Percentiles rank a stretch among this genome's conserved stretches.
These are phyloP conservation scores for Podaxis sp. DNA, from an alignment of 768 basidiomycete genomes.

Conservation along the genomic window DNA sequence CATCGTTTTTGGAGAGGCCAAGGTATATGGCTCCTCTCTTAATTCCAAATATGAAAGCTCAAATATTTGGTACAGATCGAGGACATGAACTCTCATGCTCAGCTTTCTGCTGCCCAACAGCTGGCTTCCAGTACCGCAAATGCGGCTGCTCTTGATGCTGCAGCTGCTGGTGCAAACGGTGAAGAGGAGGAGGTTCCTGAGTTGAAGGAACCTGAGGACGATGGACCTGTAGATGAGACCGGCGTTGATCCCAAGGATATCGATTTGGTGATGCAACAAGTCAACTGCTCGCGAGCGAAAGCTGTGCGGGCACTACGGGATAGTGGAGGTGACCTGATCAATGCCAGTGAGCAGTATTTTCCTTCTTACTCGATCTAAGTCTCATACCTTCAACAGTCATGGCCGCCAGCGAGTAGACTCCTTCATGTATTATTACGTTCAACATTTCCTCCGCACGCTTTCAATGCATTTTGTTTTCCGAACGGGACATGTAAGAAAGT, in stretches of 20 bases:
- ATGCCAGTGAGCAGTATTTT: conserved; percentile 74
- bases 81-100: conserved; percentile 82
- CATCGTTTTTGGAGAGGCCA: conserved; percentile 98
- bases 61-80: conserved; percentile 55
- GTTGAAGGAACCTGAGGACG: conserved; percentile 79
- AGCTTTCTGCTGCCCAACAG: conserved; percentile 78
- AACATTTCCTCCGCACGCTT: conserved; percentile 28
- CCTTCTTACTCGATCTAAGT: neutral
- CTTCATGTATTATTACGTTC: conserved; percentile 29
- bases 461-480: conserved; percentile 23
- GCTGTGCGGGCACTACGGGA: conserved; percentile 90
- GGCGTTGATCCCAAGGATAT: conserved; percentile 94
- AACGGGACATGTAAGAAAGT: conserved; percentile 3
- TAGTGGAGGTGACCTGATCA: conserved; percentile 92
- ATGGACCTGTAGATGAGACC: conserved; percentile 80
- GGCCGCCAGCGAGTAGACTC: conserved; percentile 83
- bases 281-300: conserved; percentile 87
- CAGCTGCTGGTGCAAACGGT: conserved; percentile 50
- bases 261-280: conserved; percentile 88
- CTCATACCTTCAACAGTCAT: conserved; percentile 56
- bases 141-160: conserved; percentile 42
- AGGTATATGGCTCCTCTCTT: conserved; percentile 44
- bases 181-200: conserved; percentile 87
- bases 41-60: neutral
- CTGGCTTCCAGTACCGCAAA: conserved; percentile 54